Evolutionary conservation across 495 filamentous ascomycete genomes (phyloP).

Genomic region (Bacidia rubella): DNA sequence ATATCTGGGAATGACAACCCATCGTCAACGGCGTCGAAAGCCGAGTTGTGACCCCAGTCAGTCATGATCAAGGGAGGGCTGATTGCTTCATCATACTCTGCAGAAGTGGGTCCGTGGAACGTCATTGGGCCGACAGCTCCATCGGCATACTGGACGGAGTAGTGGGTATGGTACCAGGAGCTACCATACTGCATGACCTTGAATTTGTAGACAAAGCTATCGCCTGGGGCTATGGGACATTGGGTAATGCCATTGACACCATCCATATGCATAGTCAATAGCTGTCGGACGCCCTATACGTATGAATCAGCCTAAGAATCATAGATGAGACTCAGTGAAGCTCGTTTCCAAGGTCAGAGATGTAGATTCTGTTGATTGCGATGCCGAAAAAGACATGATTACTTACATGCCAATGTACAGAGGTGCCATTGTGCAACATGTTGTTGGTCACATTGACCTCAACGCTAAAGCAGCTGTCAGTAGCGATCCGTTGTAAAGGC

Average conservation of each 20-base stretch:
- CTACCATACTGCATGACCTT: constrained; percentile 41
- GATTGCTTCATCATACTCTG: constrained; percentile 23
- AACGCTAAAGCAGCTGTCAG: constrained; percentile 1
- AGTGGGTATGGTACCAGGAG: constrained; percentile 46
- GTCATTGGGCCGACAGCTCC: constrained; percentile 21
- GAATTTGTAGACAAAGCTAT: constrained; percentile 37
- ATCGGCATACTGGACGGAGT: constrained; percentile 29
- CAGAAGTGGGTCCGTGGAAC: constrained; percentile 26
- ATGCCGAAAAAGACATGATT: background rate
- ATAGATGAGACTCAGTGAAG: too few species aligned
- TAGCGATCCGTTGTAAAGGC: background rate
- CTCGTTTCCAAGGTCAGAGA: too few species aligned
- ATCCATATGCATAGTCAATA: constrained; percentile 31
- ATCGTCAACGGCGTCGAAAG: constrained; percentile 4
- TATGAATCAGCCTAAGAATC: background rate
- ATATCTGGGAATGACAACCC: constrained; percentile 23
- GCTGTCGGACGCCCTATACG: constrained; percentile 29
- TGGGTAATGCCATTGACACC: constrained; percentile 32
- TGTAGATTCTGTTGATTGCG: too few species aligned
- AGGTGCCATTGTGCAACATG: constrained; percentile 10
- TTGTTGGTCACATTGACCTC: constrained; percentile 15
- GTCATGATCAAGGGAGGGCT: constrained; percentile 12
- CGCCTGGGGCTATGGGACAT: constrained; percentile 36
- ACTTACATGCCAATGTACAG: constrained; percentile 11
- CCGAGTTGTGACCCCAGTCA: constrained; percentile 15